A percentile compares a stretch with the other conserved stretches of the same genome.
phyloP scores from a whole-genome alignment of 208 protist species.

The Trypanosoma melophagium region DNA sequence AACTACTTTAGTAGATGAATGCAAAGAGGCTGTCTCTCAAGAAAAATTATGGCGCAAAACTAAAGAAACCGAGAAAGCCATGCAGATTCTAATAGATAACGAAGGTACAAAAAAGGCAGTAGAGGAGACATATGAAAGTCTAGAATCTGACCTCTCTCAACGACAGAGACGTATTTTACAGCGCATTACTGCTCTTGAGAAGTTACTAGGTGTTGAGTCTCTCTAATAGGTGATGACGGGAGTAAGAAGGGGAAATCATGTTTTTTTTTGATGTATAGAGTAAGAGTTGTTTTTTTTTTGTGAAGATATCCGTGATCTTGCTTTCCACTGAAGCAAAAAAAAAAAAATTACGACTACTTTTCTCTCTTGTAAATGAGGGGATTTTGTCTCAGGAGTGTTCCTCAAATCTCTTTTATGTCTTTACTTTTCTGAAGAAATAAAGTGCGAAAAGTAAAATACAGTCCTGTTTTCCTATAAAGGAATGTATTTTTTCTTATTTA shows the following conservation, averaged over 20 bases:
- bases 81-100: slow-evolving; percentile 70
- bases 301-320: too few relatives aligned
- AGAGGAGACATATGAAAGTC: slow-evolving; percentile 60
- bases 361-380: too few relatives aligned
- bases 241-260: neutral
- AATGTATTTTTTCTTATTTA: too few relatives aligned
- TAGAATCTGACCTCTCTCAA: slow-evolving; percentile 49
- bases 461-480: too few relatives aligned
- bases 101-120: slow-evolving; percentile 50
- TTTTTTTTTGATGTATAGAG: neutral
- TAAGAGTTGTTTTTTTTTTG: too few relatives aligned
- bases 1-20: slow-evolving; percentile 29
- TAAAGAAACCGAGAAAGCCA: slow-evolving; percentile 52
- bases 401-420: too few relatives aligned
- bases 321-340: too few relatives aligned
- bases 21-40: slow-evolving; percentile 44
- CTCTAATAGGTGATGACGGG: neutral
- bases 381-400: too few relatives aligned
- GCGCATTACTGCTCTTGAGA: slow-evolving; percentile 70
- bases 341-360: too few relatives aligned
- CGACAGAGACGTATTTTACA: slow-evolving; percentile 71
- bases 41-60: slow-evolving; percentile 35
- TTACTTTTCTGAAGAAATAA: too few relatives aligned
- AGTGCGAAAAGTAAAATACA: too few relatives aligned
- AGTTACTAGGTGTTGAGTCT: slow-evolving; percentile 41